A percentile compares a stretch with the other conserved stretches of the same genome.
These are phyloP conservation scores for Handroanthus guayacan DNA, from an alignment of 257 asterid genomes.

Conservation along the genomic window DNA sequence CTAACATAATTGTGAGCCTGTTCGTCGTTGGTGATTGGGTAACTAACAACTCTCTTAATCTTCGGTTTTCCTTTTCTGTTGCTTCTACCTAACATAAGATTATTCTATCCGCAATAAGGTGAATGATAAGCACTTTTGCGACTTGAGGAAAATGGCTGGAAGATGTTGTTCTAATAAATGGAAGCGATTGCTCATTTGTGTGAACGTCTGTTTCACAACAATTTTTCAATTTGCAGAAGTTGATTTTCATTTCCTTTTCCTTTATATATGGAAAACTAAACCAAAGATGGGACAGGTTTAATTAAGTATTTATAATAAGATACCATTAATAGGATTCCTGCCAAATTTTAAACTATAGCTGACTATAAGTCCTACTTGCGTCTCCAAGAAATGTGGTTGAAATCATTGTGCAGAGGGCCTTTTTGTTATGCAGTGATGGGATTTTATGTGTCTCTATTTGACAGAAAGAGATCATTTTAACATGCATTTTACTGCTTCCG, in stretches of 20 bases:
- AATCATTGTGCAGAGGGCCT: constrained; percentile 6
- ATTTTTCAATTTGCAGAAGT: background rate
- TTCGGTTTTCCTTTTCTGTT: background rate
- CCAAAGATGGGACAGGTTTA: background rate
- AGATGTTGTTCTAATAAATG: constrained; percentile 2
- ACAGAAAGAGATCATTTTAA: background rate
- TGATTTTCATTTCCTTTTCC: background rate
- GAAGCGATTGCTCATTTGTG: constrained; percentile 15
- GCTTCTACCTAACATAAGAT: background rate
- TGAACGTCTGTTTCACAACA: constrained; percentile 1
- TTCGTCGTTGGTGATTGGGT: constrained; percentile 96
- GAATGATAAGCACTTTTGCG: background rate
- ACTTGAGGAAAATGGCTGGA: constrained; percentile 13
- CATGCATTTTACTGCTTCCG: background rate
- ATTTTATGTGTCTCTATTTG: background rate
- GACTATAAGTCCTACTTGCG: background rate
- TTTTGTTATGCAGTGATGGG: constrained; percentile 17
- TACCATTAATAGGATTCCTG: background rate
- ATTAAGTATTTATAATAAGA: constrained; percentile 1
- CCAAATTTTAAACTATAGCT: constrained; percentile 7
- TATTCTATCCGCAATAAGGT: background rate
- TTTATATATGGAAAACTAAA: constrained; percentile 1
- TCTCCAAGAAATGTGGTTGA: constrained; percentile 5
- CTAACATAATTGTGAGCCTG: constrained; percentile 71
- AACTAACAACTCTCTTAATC: constrained; percentile 40